phyloP scores from a whole-genome alignment of 2,329 filamentous ascomycete genomes.

The Domatiomyces catenatus region DNA sequence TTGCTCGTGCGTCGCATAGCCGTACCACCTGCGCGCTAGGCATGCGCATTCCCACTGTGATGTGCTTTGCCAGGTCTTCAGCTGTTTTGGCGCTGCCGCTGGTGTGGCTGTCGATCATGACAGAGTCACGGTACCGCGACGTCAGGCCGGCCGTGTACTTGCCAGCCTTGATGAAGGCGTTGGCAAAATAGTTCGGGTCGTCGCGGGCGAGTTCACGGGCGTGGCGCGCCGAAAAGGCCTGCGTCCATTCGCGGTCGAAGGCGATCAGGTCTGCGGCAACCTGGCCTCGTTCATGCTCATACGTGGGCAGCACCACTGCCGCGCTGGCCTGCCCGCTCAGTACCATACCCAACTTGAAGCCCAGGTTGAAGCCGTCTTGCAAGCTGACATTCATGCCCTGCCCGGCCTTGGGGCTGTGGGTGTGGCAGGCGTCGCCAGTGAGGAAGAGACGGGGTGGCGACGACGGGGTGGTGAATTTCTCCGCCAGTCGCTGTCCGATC shows the following conservation, averaged over 20 bases:
- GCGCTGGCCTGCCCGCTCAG: constrained; percentile 30
- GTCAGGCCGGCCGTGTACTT: constrained; percentile 47
- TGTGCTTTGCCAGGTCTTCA: constrained; percentile 24
- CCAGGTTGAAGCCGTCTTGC: constrained; percentile 46
- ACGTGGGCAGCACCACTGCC: constrained; percentile 34
- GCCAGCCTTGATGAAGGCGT: constrained; percentile 43
- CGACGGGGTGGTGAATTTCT: constrained; percentile 49
- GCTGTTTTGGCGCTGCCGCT: neutral
- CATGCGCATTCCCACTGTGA: constrained; percentile 34
- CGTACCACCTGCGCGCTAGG: constrained; percentile 44
- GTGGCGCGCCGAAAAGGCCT: constrained; percentile 32
- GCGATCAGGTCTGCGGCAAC: constrained; percentile 44
- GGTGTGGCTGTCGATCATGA: constrained; percentile 26
- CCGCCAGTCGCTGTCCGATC: constrained; percentile 56
- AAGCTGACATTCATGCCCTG: constrained; percentile 42
- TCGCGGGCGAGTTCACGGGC: constrained; percentile 19
- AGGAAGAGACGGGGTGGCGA: constrained; percentile 42
- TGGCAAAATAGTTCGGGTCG: constrained; percentile 36
- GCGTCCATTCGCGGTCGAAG: constrained; percentile 42
- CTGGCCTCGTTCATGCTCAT: constrained; percentile 37
- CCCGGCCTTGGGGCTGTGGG: constrained; percentile 56
- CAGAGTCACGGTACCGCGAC: constrained; percentile 38
- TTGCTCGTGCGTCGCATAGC: constrained; percentile 42
- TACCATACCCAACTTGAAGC: constrained; percentile 43
- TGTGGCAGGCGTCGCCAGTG: constrained; percentile 53